These are phyloP conservation scores for Fusarium tjaetaba DNA, from an alignment of 2,329 filamentous ascomycete genomes.

Conservation along the genomic window DNA sequence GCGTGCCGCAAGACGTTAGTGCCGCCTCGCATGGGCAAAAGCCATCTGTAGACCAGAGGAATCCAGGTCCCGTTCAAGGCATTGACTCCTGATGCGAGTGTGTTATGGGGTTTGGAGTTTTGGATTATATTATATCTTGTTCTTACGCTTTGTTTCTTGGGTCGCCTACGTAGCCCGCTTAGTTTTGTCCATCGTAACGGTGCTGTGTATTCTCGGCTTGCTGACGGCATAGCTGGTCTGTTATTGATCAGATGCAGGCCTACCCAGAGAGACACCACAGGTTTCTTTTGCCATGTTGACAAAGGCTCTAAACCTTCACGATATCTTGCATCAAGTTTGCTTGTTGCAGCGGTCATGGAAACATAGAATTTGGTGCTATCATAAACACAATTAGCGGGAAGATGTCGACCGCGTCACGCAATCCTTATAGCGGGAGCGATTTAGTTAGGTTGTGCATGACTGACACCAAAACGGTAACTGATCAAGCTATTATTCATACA, in stretches of 20 bases:
- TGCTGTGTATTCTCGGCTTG: constrained; percentile 1
- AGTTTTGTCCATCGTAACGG: constrained; percentile 23
- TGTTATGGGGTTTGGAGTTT: constrained; percentile 41
- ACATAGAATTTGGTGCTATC: not conserved
- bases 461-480: not conserved
- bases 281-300: constrained; percentile 19
- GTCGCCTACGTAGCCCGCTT: constrained; percentile 23
- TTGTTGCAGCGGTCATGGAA: constrained; percentile 13
- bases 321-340: not conserved
- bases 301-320: not conserved
- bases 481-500: constrained; percentile 22
- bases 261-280: constrained; percentile 33
- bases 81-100: constrained; percentile 21
- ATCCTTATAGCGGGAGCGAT: not conserved
- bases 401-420: not conserved
- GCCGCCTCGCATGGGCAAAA: constrained; percentile 10
- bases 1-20: constrained; percentile 50
- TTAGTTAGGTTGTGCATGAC: not conserved
- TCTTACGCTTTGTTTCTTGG: constrained; percentile 16
- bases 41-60: constrained; percentile 4
- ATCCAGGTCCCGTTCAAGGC: not conserved
- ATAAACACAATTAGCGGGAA: not conserved
- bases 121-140: constrained; percentile 22
- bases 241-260: constrained; percentile 10
- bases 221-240: not conserved